Evolutionary conservation across 2,329 filamentous ascomycete genomes (phyloP).

Genomic region (Cylindrodendrum hubeiense): DNA sequence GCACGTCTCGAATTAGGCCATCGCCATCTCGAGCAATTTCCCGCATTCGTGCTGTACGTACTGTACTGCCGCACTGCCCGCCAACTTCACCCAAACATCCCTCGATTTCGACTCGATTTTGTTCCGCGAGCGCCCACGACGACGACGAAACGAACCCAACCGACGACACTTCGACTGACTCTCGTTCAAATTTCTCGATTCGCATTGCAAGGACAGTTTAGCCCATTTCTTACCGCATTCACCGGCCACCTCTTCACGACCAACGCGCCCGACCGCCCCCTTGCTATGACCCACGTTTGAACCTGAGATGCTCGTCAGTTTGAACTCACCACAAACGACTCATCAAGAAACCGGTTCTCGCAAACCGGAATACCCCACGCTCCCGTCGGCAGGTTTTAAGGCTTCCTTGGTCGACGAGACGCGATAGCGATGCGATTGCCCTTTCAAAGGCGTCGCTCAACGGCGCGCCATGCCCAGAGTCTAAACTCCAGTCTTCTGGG

Average conservation of each 20-base stretch:
- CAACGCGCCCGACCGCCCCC: conserved; percentile 36
- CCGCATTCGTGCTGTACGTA: conserved; percentile 46
- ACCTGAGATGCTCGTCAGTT: conserved; percentile 46
- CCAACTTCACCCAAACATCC: conserved; percentile 39
- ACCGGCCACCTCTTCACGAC: conserved; percentile 24
- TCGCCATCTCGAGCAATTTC: conserved; percentile 54
- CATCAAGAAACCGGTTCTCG: conserved; percentile 23
- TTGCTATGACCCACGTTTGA: conserved; percentile 45
- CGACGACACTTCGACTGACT: conserved; percentile 6
- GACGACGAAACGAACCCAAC: conserved; percentile 14
- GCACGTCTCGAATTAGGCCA: conserved; percentile 41
- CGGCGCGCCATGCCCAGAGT: conserved; percentile 53
- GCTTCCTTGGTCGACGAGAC: conserved; percentile 33
- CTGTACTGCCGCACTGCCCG: conserved; percentile 32
- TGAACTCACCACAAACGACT: conserved; percentile 30
- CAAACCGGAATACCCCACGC: conserved; percentile 16
- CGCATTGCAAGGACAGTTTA: background rate
- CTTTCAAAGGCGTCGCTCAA: conserved; percentile 55
- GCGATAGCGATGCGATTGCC: conserved; percentile 62
- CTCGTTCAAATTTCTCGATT: conserved; percentile 18
- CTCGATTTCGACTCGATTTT: conserved; percentile 31
- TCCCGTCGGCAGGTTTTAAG: conserved; percentile 17
- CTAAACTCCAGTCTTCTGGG: conserved; percentile 51
- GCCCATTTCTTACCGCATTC: conserved; percentile 10
- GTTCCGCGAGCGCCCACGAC: conserved; percentile 22